These are phyloP conservation scores for Eremomyces bilateralis DNA, from an alignment of 495 filamentous ascomycete genomes.

Conservation along the genomic window DNA sequence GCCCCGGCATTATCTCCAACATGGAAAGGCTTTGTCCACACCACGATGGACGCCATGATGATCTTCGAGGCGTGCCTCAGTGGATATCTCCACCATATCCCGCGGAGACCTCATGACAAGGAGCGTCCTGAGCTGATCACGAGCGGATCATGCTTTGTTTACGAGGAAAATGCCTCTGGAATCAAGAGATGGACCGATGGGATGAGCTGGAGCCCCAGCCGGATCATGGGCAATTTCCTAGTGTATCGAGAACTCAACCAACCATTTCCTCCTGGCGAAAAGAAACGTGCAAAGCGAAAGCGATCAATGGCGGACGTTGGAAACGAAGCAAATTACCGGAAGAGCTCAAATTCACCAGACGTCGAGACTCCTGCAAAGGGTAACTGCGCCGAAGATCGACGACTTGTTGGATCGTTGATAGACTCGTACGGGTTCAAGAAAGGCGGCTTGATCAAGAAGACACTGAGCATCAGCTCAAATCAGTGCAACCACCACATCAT, in stretches of 20 bases:
- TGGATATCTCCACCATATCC: no score
- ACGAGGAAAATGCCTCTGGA: slow-evolving; percentile 68
- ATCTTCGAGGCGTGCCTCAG: no score
- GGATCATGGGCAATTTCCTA: slow-evolving; percentile 71
- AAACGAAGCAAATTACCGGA: slow-evolving; percentile 14
- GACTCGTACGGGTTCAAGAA: slow-evolving; percentile 79
- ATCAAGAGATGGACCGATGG: slow-evolving; percentile 94
- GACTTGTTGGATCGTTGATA: slow-evolving; percentile 57
- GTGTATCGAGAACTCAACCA: slow-evolving; percentile 74
- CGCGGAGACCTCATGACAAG: slow-evolving; percentile 65
- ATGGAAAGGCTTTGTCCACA: slow-evolving; percentile 5
- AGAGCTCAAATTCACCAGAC: slow-evolving; percentile 5
- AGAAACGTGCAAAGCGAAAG: slow-evolving; percentile 63
- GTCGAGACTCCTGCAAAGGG: slow-evolving; percentile 8
- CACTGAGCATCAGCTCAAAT: slow-evolving; percentile 52
- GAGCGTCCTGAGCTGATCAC: slow-evolving; percentile 52
- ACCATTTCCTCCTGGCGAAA: slow-evolving; percentile 68
- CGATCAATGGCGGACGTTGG: slow-evolving; percentile 21
- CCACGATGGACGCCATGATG: no score
- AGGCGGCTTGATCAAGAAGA: slow-evolving; percentile 76
- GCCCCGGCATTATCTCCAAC: not conserved
- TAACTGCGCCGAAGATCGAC: slow-evolving; percentile 23
- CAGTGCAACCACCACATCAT: slow-evolving; percentile 61
- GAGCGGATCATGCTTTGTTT: slow-evolving; percentile 75
- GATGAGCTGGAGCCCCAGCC: slow-evolving; percentile 71